phyloP scores from a whole-genome alignment of 2,329 filamentous ascomycete genomes.

The Cercospora berteroae region DNA sequence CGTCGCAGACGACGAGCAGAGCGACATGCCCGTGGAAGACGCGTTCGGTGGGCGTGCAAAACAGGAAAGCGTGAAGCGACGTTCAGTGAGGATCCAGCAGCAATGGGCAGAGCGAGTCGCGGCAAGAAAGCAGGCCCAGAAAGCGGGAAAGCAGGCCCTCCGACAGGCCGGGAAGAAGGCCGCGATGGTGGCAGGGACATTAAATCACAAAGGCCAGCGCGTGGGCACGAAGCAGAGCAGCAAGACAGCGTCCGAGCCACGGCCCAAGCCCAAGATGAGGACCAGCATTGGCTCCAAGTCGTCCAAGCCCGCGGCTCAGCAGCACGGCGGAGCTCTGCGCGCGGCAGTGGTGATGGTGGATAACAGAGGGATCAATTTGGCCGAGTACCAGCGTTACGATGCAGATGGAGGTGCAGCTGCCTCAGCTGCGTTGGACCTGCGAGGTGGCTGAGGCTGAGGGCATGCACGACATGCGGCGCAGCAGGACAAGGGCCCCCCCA shows the following conservation, averaged over 20 bases:
- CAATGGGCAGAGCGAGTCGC: constrained; percentile 5
- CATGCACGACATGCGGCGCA: constrained; percentile 5
- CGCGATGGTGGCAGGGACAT: background rate
- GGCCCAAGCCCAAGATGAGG: background rate
- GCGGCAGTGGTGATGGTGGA: constrained; percentile 9
- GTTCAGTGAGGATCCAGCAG: constrained; percentile 14
- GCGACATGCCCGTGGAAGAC: background rate
- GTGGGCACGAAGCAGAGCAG: background rate
- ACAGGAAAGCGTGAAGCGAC: background rate
- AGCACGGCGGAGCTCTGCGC: background rate
- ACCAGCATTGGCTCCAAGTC: constrained; percentile 11
- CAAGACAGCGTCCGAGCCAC: background rate
- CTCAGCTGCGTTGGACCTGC: background rate
- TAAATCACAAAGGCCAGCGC: background rate
- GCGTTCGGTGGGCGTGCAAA: background rate
- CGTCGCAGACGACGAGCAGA: background rate
- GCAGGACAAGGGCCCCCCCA: background rate
- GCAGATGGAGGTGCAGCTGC: background rate
- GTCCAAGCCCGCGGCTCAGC: constrained; percentile 9
- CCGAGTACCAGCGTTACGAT: constrained; percentile 13
- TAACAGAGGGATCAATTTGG: constrained; percentile 13
- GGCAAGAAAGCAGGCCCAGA: constrained; percentile 4
- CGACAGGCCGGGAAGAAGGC: background rate
- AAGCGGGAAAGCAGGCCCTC: constrained; percentile 9
- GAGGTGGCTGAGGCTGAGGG: constrained; percentile 11